phyloP scores from a whole-genome alignment of 495 filamentous ascomycete genomes.

The Cenococcum geophilum region DNA sequence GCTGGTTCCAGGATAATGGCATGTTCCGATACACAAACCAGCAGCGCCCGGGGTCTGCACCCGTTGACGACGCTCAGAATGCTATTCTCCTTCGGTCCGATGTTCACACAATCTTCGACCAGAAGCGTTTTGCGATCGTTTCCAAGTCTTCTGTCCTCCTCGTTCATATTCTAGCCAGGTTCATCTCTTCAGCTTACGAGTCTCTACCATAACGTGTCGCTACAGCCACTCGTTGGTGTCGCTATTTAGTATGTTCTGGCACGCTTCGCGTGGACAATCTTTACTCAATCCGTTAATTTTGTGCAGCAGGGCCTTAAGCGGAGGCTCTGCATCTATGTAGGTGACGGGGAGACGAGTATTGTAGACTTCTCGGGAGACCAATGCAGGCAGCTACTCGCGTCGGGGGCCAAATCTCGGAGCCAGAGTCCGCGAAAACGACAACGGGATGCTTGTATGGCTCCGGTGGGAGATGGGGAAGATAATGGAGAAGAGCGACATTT shows the following conservation, averaged over 20 bases:
- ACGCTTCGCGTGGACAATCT: constrained; percentile 19
- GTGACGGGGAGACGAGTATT: too few relatives aligned
- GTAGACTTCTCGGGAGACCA: too few relatives aligned
- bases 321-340: constrained; percentile 14
- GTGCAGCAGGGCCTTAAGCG: too few relatives aligned
- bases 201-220: constrained; percentile 16
- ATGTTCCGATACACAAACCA: constrained; percentile 12
- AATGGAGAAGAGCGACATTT: neutral
- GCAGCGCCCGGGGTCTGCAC: constrained; percentile 4
- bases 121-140: constrained; percentile 4
- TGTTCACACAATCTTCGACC: constrained; percentile 12
- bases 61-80: constrained; percentile 10
- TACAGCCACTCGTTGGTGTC: constrained; percentile 20
- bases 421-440: too few relatives aligned
- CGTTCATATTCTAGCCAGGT: constrained; percentile 12
- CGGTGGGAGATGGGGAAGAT: too few relatives aligned
- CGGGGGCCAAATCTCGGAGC: too few relatives aligned
- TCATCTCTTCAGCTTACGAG: constrained; percentile 15
- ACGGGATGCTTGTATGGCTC: too few relatives aligned
- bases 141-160: constrained; percentile 15
- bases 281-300: too few relatives aligned
- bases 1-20: constrained; percentile 11
- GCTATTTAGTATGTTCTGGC: constrained; percentile 14
- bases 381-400: too few relatives aligned
- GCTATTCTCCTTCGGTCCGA: constrained; percentile 12